Base-by-base conservation (phyloP, 495 filamentous ascomycete species). In the Tuber calosporum region DNA sequence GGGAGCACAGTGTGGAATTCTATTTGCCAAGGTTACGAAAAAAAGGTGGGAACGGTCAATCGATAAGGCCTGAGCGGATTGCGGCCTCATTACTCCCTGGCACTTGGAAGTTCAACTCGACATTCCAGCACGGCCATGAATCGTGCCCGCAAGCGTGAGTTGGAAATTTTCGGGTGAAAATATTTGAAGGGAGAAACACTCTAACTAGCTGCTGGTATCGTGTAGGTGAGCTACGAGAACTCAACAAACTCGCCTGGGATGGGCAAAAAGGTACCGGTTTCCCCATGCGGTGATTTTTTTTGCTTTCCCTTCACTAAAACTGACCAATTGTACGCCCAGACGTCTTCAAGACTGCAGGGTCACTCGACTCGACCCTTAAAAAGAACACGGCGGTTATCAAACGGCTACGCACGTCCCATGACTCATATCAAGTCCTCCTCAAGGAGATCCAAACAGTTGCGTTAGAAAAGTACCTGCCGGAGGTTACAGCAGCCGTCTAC, bases 341-440 rank as follows among this genome's bases (percentile, higher is more conserved):
- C 85, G 83, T 96, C 42, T 96, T 96, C 82, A 86, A 89, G 43
- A 89, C 94, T 74, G 88, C 86, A 82, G 86, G 87, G 72, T 92
- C 93, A 38, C 90, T 99, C 75, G 96, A 99, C 82, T 97, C 96
- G 26, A 94, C 94, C 41, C 87, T 99, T 79, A 98, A 97, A 86
- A 99, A 98, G 84, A 99, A 99, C 80, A 99, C 95, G 19, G 94
- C 94, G 73, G 97, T 98, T 83, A 99, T 99, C 82, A 97, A 97
- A 83, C 91, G 96, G 70, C 86, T 98, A 43, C 92, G 95, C 45
- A 97, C 95, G 39, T 92, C 93, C 58, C 90, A 98, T 74, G 86
- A 92, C 69, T 90, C 91, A 66, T 87, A 92, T 58, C 85, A 87
- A 70, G 93, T 93, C 72, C 96, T 98, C 83, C 83, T 97, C 58